Evolutionary conservation across 768 basidiomycete genomes (phyloP).

Genomic region (Cystoderma amianthinum): DNA sequence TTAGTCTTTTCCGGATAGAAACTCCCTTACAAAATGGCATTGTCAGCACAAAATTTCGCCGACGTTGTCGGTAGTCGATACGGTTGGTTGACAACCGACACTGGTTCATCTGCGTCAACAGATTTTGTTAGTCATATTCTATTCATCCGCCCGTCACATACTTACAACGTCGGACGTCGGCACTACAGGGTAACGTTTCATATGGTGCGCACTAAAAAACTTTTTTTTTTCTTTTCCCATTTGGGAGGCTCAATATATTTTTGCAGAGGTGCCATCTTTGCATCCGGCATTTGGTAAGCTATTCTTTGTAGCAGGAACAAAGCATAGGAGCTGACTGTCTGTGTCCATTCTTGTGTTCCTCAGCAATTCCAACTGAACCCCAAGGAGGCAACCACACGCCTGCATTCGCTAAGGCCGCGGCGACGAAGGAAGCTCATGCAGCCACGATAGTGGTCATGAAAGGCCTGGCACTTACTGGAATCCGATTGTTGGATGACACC

Average conservation of each 20-base stretch:
- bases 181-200: constrained; percentile 62
- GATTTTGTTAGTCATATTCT: constrained; percentile 55
- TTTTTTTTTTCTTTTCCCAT: constrained; percentile 3
- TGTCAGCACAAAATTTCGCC: constrained; percentile 45
- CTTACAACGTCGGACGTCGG: not conserved
- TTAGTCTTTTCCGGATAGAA: not conserved
- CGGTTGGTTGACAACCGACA: constrained; percentile 24
- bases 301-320: not conserved
- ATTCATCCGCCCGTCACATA: not conserved
- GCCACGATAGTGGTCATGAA: constrained; percentile 51
- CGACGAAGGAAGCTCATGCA: constrained; percentile 54
- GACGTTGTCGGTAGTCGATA: constrained; percentile 37
- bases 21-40: constrained; percentile 1
- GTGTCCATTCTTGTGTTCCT: constrained; percentile 1
- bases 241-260: constrained; percentile 9
- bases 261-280: constrained; percentile 49
- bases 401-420: constrained; percentile 55
- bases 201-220: constrained; percentile 52
- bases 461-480: constrained; percentile 54
- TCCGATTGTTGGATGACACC: constrained; percentile 51
- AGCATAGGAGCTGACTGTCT: not conserved
- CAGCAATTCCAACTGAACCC: constrained; percentile 68
- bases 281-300: constrained; percentile 56
- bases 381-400: constrained; percentile 75
- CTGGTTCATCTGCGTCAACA: constrained; percentile 52